These are phyloP conservation scores for Tranzscheliella williamsii DNA, from an alignment of 1,284 basidiomycete genomes.

Conservation along the genomic window DNA sequence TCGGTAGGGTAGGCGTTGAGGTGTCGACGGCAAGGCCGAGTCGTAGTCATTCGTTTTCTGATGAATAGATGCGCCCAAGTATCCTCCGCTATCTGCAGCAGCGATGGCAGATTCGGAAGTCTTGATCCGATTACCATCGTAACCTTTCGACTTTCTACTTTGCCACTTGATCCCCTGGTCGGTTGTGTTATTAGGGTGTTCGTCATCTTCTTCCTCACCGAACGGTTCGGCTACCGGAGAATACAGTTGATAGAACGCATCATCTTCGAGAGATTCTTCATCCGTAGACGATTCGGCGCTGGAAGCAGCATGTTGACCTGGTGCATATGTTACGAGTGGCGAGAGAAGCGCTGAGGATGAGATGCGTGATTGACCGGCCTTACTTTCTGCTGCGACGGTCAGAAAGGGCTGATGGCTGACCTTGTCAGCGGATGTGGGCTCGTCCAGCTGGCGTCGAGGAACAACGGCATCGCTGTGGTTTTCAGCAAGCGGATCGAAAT, in stretches of 20 bases:
- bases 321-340: background rate
- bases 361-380: too few relatives aligned
- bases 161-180: too few relatives aligned
- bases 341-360: background rate
- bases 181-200: background rate
- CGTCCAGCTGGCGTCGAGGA: too few relatives aligned
- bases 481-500: slow-evolving; percentile 6
- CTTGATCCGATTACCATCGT: too few relatives aligned
- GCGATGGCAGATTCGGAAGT: too few relatives aligned
- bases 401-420: background rate
- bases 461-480: background rate
- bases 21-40: slow-evolving; percentile 9
- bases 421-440: too few relatives aligned
- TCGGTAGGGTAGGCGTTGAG: slow-evolving; percentile 14
- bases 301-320: slow-evolving; percentile 10
- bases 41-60: too few relatives aligned
- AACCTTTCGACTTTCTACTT: too few relatives aligned
- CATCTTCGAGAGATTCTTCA: slow-evolving; percentile 28
- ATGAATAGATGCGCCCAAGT: too few relatives aligned
- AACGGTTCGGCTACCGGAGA: slow-evolving; percentile 16
- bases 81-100: too few relatives aligned
- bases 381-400: too few relatives aligned
- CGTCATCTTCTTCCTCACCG: slow-evolving; percentile 19
- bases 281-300: slow-evolving; percentile 19
- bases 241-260: slow-evolving; percentile 37